Conservation (phyloP, 306 rosid species). For the Vachellia pachyceras region DNA sequence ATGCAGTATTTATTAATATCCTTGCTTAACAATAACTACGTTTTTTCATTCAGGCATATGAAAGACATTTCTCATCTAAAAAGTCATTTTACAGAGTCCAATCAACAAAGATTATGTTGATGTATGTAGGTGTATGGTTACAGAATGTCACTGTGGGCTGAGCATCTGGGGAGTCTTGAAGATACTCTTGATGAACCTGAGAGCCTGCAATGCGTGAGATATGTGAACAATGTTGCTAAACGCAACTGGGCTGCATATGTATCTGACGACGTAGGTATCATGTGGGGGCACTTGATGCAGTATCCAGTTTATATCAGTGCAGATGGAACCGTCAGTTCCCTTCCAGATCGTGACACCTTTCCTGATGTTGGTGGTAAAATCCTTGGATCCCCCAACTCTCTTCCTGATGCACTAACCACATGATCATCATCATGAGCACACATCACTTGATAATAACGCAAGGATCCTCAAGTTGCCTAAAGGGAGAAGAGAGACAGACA, state of each 20-base stretch:
- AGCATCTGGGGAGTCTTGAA: constrained; percentile 51
- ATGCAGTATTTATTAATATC: neutral
- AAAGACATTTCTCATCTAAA: no score
- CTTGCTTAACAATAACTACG: neutral
- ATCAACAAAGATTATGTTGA: neutral
- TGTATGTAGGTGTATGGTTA: constrained; percentile 59
- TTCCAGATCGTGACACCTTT: constrained; percentile 42
- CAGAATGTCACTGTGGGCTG: constrained; percentile 61
- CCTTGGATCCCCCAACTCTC: constrained; percentile 52
- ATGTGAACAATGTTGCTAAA: constrained; percentile 41
- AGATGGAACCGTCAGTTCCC: constrained; percentile 45
- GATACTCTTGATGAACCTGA: constrained; percentile 45
- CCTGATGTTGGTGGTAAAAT: constrained; percentile 64
- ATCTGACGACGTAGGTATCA: constrained; percentile 38
- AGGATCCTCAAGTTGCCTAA: neutral
- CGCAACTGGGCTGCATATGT: constrained; percentile 51
- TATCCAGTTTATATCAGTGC: constrained; percentile 48
- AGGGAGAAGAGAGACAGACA: neutral
- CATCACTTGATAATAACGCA: neutral
- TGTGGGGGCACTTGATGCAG: constrained; percentile 55
- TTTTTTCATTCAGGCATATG: neutral
- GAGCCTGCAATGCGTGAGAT: constrained; percentile 44
- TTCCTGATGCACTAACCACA: constrained; percentile 54
- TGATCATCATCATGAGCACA: constrained; percentile 22
- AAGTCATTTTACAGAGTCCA: neutral